Evolutionary conservation across 2,329 filamentous ascomycete genomes (phyloP), one percentile per base, ranked within the genome.

Genomic region (Xylariales sp.): DNA sequence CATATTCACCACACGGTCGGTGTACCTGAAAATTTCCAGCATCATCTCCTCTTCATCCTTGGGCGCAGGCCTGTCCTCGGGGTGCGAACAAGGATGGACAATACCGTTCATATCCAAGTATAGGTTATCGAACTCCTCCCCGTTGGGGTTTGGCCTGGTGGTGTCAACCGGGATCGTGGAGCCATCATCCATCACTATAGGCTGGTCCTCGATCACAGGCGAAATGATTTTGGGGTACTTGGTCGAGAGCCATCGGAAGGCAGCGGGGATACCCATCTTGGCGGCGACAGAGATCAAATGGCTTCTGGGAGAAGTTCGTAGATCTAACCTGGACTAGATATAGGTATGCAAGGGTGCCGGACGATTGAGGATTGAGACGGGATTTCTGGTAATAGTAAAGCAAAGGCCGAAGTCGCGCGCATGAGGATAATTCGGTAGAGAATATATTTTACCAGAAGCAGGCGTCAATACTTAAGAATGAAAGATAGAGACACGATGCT

Each of bases 51-150:
- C 88, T 68, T 98, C 93, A 44, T 93, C 91, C 55, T 84, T 85
- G 10, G 93, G 93, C 4, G 93, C 81, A 2, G 93, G 89, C 46
- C 81, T 81, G 56, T 97, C 91, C 62, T 98, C 93, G 1, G 93
- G 93, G 66, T 98, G 93, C 32, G 91, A 95, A 67, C 93, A 98
- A 21, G 94, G 94, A 70, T 98, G 93, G 25, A 98, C 93, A 50
- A 98, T 98, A 60, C 93, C 94, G 63, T 98, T 98, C 91, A 98
- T 97, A 57, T 98, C 93, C 46, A 98, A 78, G 58, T 98, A 98
- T 5, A 98, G 72, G 56, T 98, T 98, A 67, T 98, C 91, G 56
- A 95, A 87, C 63, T 98, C 93, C 66, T 97, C 91, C 60, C 89
- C 89, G 65, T 98, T 98, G 3, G 94, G 94, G 57, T 98, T 98